Evolutionary conservation across 306 rosid genomes (phyloP), one percentile per base, ranked within the genome.

Genomic region (Astragalus membranaceus): DNA sequence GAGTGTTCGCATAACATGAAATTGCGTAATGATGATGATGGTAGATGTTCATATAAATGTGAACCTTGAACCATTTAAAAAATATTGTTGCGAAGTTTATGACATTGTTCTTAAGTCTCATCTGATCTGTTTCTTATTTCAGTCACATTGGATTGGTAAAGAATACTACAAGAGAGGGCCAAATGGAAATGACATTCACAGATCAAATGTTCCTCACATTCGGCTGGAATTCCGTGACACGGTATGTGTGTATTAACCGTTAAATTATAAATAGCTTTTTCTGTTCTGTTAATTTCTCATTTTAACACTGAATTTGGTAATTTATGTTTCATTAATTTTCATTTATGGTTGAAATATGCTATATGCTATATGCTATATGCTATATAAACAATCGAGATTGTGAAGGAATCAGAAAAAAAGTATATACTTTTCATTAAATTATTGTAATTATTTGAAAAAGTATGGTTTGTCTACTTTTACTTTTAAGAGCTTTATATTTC

Each of bases 81-180:
- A 13, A 30, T 39, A 10, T 64, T 30, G 33, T 23, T 65, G 10
- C 52, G 23, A 20, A 33, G 14, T 48, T 10, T 5, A 41, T 33
- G 30, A 12, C 4, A 6, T 37, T 43, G 32, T 79, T 57, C 60
- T 42, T 68, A 64, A 76, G 30, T 26, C 30, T 26, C 30, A 26
- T 26, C 64, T 78, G 46, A 15, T 68, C 33, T 5, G 2, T 73
- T 78, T 51, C 59, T 44, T 78, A 69, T 76, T 75, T 70, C 79
- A 95, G 97, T 79, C 97, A 1, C 99, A 89, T 72, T 95, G 99
- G 99, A 91, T 95, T 13, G 99, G 99, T 23, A 86, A 87, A 70
- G 95, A 74, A 79, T 91, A 95, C 77, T 91, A 89, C 85, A 82
- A 72, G 75, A 87, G 95, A 75, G 97, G 99, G 57, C 96, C 99